These are phyloP conservation scores for Drechslera avenae DNA, from an alignment of 2,329 filamentous ascomycete genomes.

Conservation along the genomic window DNA sequence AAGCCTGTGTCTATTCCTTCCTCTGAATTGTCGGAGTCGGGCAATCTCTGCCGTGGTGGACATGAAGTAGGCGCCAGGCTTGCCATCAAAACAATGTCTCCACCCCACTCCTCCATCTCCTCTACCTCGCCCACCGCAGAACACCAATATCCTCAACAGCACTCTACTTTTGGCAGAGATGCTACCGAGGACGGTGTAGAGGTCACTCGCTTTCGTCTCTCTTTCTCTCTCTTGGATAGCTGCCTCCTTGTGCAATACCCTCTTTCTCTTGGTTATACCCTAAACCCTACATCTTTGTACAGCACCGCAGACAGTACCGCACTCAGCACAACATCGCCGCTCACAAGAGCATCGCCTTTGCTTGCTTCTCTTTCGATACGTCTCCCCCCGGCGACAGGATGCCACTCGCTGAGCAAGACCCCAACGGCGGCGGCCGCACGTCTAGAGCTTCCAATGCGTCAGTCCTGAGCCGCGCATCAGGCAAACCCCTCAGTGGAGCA, in stretches of 20 bases:
- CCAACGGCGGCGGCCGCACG: constrained; percentile 53
- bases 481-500: constrained; percentile 33
- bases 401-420: constrained; percentile 54
- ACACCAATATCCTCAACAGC: constrained; percentile 21
- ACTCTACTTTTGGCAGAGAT: constrained; percentile 22
- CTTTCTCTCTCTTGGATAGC: constrained; percentile 29
- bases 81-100: constrained; percentile 13
- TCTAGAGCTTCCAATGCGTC: constrained; percentile 56
- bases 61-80: constrained; percentile 12
- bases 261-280: constrained; percentile 25
- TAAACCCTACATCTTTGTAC: constrained; percentile 25
- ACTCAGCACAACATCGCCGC: not conserved
- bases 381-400: constrained; percentile 26
- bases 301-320: constrained; percentile 12
- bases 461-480: constrained; percentile 41
- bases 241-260: constrained; percentile 22
- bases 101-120: constrained; percentile 9
- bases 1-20: constrained; percentile 7
- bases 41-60: constrained; percentile 6
- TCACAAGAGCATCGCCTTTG: not conserved
- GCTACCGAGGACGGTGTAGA: constrained; percentile 18
- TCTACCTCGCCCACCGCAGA: constrained; percentile 14
- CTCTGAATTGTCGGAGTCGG: constrained; percentile 4
- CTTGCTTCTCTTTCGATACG: not conserved
- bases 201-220: constrained; percentile 20